phyloP scores from a whole-genome alignment of 805 yeast species.

The Yarrowia yakushimensis region DNA sequence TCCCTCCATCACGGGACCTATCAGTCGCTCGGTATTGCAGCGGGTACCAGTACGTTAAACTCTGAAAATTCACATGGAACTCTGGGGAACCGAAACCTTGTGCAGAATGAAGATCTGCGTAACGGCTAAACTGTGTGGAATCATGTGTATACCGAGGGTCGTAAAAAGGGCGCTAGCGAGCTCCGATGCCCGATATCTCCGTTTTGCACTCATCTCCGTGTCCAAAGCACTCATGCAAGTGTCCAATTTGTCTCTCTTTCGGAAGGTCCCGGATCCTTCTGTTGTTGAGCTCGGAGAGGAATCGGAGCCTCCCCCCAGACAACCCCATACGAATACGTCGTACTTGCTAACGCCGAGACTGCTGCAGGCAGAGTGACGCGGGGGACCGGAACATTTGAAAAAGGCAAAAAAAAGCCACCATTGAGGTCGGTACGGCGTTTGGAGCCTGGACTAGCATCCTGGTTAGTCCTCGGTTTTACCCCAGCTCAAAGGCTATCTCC shows the following conservation, averaged over 20 bases:
- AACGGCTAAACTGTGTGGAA: neutral
- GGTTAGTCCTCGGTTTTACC: neutral
- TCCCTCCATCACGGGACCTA: neutral
- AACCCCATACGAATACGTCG: too few species aligned
- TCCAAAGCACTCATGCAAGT: too few species aligned
- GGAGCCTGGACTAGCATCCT: too few species aligned
- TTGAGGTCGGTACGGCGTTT: too few species aligned
- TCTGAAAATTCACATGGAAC: slow-evolving; percentile 24
- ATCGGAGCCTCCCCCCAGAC: too few species aligned
- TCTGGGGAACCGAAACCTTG: slow-evolving; percentile 24
- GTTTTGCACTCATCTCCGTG: too few species aligned
- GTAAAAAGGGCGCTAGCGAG: too few species aligned
- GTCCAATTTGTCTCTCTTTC: neutral
- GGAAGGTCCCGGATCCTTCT: neutral
- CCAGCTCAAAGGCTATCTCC: neutral
- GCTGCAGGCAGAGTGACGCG: neutral
- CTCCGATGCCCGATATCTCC: too few species aligned
- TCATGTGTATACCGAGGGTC: too few species aligned
- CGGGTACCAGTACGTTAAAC: neutral
- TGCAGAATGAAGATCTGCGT: neutral
- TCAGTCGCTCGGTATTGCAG: neutral
- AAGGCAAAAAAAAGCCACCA: too few species aligned
- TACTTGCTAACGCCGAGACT: neutral
- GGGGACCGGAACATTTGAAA: neutral
- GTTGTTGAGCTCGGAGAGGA: slow-evolving; percentile 1